Evolutionary conservation across 305 asterid species (phyloP).

Genomic region (Euphrasia arctica): DNA sequence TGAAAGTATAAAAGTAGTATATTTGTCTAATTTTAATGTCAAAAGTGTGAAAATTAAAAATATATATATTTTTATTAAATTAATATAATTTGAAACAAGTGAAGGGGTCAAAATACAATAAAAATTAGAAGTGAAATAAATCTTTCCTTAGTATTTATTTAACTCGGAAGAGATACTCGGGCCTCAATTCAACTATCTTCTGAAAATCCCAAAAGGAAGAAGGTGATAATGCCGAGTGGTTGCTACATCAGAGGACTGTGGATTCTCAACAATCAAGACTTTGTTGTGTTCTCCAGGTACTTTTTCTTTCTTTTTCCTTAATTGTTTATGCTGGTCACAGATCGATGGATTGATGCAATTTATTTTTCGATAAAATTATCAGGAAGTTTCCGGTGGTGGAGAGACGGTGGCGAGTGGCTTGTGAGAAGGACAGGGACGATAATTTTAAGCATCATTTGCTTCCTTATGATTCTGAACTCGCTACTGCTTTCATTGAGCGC

Average conservation of each 20-base stretch:
- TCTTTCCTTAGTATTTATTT: constrained; percentile 1
- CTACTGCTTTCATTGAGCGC: constrained; percentile 72
- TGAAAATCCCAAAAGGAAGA: not conserved
- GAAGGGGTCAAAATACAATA: not conserved
- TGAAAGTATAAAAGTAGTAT: no score
- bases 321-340: constrained; percentile 13
- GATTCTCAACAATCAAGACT: constrained; percentile 84
- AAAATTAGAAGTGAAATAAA: no score
- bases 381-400: constrained; percentile 97
- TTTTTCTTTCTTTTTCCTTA: not conserved
- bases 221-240: constrained; percentile 54
- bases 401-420: constrained; percentile 79
- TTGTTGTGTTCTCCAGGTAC: constrained; percentile 81
- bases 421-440: constrained; percentile 46
- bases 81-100: not conserved
- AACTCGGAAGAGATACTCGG: not conserved
- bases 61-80: no score
- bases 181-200: constrained; percentile 8
- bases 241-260: constrained; percentile 92
- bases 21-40: no score
- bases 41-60: no score
- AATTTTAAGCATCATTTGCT: constrained; percentile 30
- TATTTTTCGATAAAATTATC: constrained; percentile 9
- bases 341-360: constrained; percentile 22
- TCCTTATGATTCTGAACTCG: constrained; percentile 67